phyloP scores from a whole-genome alignment of 1,284 basidiomycete species.

The Sporisorium iseilematis-ciliati region DNA sequence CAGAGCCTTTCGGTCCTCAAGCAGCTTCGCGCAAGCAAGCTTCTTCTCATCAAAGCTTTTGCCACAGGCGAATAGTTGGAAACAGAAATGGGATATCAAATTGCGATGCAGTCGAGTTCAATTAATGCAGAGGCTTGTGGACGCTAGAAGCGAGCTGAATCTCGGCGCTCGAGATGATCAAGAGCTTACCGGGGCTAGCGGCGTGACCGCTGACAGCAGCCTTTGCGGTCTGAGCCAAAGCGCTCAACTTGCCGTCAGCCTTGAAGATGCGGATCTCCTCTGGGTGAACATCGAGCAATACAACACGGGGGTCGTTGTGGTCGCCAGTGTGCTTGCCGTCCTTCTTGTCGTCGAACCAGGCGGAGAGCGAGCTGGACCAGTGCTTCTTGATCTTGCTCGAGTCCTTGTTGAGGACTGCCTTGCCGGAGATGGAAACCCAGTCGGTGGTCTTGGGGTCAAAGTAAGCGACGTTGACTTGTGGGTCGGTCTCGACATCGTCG shows the following conservation, averaged over 20 bases:
- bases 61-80: too few species aligned
- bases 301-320: slow-evolving; percentile 82
- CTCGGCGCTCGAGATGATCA: slow-evolving; percentile 77
- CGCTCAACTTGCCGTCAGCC: slow-evolving; percentile 53
- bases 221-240: slow-evolving; percentile 73
- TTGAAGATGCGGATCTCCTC: slow-evolving; percentile 73
- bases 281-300: slow-evolving; percentile 83
- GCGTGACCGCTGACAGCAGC: slow-evolving; percentile 75
- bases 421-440: slow-evolving; percentile 87
- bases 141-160: slow-evolving; percentile 71
- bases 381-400: slow-evolving; percentile 62
- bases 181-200: slow-evolving; percentile 77
- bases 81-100: too few species aligned
- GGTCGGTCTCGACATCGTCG: slow-evolving; percentile 54
- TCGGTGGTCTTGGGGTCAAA: slow-evolving; percentile 79
- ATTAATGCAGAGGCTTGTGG: slow-evolving; percentile 35
- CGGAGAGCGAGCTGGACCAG: slow-evolving; percentile 67
- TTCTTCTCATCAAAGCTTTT: too few species aligned
- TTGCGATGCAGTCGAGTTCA: too few species aligned
- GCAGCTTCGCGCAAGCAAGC: too few species aligned
- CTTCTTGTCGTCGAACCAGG: slow-evolving; percentile 87
- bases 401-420: slow-evolving; percentile 72
- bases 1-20: too few species aligned
- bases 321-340: slow-evolving; percentile 89
- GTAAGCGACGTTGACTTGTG: slow-evolving; percentile 72